These are phyloP conservation scores for Pleurozium schreberi DNA, from an alignment of 225 moss, liverwort and hornwort species.

Conservation along the genomic window DNA sequence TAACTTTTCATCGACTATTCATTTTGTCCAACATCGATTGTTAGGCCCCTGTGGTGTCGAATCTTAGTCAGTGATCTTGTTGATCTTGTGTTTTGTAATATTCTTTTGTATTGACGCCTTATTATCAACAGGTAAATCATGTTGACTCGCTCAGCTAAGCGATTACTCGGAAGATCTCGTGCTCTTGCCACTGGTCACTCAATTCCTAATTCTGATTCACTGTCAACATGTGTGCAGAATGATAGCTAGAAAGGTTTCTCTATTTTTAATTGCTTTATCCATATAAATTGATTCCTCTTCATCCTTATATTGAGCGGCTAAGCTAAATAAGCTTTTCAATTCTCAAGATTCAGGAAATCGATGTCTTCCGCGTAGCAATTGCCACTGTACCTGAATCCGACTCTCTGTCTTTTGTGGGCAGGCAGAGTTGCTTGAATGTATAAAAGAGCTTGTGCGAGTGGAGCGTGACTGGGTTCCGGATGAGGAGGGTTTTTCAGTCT, in stretches of 20 bases:
- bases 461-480: conserved; percentile 83
- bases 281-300: not conserved
- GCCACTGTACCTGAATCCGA: not conserved
- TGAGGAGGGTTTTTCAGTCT: conserved; percentile 75
- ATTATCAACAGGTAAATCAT: conserved; percentile 18
- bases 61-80: not conserved
- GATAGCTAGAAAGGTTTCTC: not conserved
- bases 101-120: not conserved
- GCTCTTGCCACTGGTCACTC: not conserved
- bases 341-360: not conserved
- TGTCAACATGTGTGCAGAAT: not conserved
- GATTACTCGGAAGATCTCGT: conserved; percentile 5
- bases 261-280: not conserved
- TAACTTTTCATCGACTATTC: not conserved
- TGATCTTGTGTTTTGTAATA: not conserved
- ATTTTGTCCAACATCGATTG: not conserved
- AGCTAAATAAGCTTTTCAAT: not conserved
- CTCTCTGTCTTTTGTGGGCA: not conserved
- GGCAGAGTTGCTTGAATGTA: conserved; percentile 69
- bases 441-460: conserved; percentile 65
- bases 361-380: not conserved
- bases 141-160: conserved; percentile 17
- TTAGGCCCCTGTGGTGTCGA: not conserved
- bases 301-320: not conserved
- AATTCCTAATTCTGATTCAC: not conserved